These are phyloP conservation scores for Neurospora hispaniola DNA, from an alignment of 495 filamentous ascomycete genomes.

Conservation along the genomic window DNA sequence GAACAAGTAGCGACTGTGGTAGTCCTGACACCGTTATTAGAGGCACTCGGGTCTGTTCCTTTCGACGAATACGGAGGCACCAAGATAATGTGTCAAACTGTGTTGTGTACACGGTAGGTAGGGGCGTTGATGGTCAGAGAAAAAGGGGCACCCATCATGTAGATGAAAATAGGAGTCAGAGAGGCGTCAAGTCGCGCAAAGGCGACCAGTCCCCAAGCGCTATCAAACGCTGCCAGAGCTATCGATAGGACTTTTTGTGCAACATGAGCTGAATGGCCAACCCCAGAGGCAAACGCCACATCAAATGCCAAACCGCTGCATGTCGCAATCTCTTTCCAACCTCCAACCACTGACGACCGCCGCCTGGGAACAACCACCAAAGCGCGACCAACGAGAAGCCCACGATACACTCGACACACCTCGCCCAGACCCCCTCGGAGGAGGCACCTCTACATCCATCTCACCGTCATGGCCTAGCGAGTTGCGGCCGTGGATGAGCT, in stretches of 20 bases:
- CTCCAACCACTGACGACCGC: background rate
- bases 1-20: background rate
- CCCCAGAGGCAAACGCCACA: background rate
- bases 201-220: background rate
- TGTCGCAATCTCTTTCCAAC: background rate
- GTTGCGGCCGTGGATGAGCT: background rate
- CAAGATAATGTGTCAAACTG: background rate
- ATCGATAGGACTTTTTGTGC: background rate
- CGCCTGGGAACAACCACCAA: background rate
- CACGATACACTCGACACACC: background rate
- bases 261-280: background rate
- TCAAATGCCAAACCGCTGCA: background rate
- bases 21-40: background rate
- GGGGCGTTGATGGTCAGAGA: background rate
- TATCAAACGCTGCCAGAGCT: background rate
- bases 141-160: background rate
- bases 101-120: background rate
- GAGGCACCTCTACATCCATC: background rate
- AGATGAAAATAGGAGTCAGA: background rate
- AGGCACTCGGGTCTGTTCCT: background rate
- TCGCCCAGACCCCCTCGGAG: background rate
- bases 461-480: background rate
- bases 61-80: background rate
- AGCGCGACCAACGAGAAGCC: background rate
- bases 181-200: background rate